These are phyloP conservation scores for Fusarium piperis DNA, from an alignment of 2,329 filamentous ascomycete species.

Conservation along the genomic window DNA sequence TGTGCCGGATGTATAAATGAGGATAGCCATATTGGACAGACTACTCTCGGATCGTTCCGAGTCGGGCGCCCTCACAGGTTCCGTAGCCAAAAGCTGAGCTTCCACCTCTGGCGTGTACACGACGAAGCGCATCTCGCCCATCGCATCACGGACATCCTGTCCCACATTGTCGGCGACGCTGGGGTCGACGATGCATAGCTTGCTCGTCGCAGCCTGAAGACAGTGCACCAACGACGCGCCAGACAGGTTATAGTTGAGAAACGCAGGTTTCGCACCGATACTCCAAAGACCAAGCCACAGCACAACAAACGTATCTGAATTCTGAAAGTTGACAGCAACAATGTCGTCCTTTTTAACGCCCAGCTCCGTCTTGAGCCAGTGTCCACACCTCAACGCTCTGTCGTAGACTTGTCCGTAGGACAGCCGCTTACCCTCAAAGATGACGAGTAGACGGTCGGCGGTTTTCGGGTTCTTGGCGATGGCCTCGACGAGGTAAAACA, in stretches of 20 bases:
- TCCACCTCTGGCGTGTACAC: constrained; percentile 69
- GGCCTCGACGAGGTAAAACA: constrained; percentile 80
- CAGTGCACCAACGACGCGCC: constrained; percentile 79
- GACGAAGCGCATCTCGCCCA: constrained; percentile 66
- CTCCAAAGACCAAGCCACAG: constrained; percentile 82
- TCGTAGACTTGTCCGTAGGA: constrained; percentile 83
- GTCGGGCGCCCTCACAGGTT: constrained; percentile 68
- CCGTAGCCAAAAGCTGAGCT: constrained; percentile 60
- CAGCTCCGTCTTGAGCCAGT: constrained; percentile 74
- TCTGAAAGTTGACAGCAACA: constrained; percentile 83
- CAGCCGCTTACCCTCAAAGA: constrained; percentile 74
- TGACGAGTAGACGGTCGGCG: constrained; percentile 67
- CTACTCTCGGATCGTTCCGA: constrained; percentile 61
- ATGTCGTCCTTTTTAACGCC: constrained; percentile 76
- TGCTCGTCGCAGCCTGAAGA: constrained; percentile 72
- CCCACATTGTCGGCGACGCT: constrained; percentile 64
- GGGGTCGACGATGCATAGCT: constrained; percentile 75
- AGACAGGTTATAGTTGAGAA: constrained; percentile 87
- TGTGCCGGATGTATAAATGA: constrained; percentile 89
- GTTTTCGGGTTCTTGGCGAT: constrained; percentile 63
- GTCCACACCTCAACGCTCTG: constrained; percentile 74
- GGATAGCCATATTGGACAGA: constrained; percentile 68
- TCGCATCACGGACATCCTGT: constrained; percentile 64
- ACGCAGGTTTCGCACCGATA: constrained; percentile 83
- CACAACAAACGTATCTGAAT: constrained; percentile 81